Conservation (phyloP, 257 asterid species). For the Nemophila menziesii region DNA sequence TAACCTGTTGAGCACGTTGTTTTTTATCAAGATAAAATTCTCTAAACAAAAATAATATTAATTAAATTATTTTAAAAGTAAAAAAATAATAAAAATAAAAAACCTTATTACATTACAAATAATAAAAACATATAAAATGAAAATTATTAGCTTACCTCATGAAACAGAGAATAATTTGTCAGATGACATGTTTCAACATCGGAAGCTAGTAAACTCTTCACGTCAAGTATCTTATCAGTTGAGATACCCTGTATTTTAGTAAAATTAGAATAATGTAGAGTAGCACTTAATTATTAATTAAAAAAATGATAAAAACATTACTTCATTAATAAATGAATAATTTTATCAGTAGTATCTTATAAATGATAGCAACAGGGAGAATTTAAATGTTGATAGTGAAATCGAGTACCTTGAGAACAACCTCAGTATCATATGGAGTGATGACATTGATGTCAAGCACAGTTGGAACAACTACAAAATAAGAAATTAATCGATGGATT, state of each 20-base stretch:
- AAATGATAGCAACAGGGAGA: neutral
- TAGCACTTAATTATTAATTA: neutral
- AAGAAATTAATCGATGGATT: neutral
- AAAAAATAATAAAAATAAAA: neutral
- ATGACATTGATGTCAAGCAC: constrained; percentile 57
- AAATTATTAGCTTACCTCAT: constrained; percentile 63
- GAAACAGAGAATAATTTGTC: constrained; percentile 68
- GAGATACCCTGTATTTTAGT: constrained; percentile 63
- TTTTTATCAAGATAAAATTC: neutral
- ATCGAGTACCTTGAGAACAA: constrained; percentile 64
- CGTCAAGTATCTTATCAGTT: constrained; percentile 90
- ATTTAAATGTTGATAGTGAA: neutral
- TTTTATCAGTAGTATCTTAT: no score
- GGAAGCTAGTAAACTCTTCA: constrained; percentile 62
- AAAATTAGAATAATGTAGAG: neutral
- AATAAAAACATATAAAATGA: no score
- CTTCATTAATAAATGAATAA: neutral
- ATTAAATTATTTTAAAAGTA: no score
- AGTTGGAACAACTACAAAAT: constrained; percentile 62
- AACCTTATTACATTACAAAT: neutral
- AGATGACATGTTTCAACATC: constrained; percentile 88
- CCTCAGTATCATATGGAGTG: constrained; percentile 80
- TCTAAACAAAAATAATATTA: neutral
- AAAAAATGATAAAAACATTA: neutral
- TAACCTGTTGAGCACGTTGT: constrained; percentile 39